Percentiles rank a stretch among this genome's conserved stretches.
Evolutionary conservation across 2,329 filamentous ascomycete species (phyloP).

Genomic region (Periconia sp.): DNA sequence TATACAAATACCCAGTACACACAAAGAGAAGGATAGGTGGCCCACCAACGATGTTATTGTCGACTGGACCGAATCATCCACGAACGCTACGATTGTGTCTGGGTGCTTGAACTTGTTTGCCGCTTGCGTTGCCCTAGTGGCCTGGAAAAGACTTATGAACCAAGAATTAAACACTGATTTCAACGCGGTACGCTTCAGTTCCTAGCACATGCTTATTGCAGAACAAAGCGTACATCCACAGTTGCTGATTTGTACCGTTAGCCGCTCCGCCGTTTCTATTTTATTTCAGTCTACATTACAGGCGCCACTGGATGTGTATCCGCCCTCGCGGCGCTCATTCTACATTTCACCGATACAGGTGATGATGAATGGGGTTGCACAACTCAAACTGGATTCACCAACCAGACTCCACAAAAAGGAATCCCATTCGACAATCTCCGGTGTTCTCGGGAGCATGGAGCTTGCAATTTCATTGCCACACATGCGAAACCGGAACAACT

Average conservation of each 20-base stretch:
- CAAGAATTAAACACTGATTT: slow-evolving; percentile 26
- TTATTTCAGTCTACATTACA: slow-evolving; percentile 22
- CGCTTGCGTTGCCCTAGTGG: slow-evolving; percentile 24
- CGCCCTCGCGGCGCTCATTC: slow-evolving; percentile 24
- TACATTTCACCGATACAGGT: slow-evolving; percentile 29
- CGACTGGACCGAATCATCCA: slow-evolving; percentile 24
- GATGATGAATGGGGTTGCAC: slow-evolving; percentile 27
- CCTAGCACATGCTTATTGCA: background rate
- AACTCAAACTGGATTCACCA: slow-evolving; percentile 15
- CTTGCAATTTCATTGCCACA: slow-evolving; percentile 25
- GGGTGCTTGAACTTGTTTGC: slow-evolving; percentile 28
- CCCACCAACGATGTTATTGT: slow-evolving; percentile 28
- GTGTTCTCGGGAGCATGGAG: slow-evolving; percentile 30
- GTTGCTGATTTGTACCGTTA: slow-evolving; percentile 13
- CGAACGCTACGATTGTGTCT: slow-evolving; percentile 30
- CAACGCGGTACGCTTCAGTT: slow-evolving; percentile 18
- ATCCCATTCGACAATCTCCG: slow-evolving; percentile 28
- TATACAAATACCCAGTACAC: slow-evolving; percentile 17
- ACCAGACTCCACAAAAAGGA: slow-evolving; percentile 13
- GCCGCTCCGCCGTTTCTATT: slow-evolving; percentile 31
- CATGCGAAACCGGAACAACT: slow-evolving; percentile 5
- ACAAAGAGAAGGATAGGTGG: slow-evolving; percentile 19
- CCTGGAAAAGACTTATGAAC: slow-evolving; percentile 25
- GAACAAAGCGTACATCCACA: background rate
- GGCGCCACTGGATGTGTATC: slow-evolving; percentile 15